A percentile compares a stretch with the other conserved stretches of the same genome.
phyloP scores from a whole-genome alignment of 169 alveolate species.

The Babesia caballi region DNA sequence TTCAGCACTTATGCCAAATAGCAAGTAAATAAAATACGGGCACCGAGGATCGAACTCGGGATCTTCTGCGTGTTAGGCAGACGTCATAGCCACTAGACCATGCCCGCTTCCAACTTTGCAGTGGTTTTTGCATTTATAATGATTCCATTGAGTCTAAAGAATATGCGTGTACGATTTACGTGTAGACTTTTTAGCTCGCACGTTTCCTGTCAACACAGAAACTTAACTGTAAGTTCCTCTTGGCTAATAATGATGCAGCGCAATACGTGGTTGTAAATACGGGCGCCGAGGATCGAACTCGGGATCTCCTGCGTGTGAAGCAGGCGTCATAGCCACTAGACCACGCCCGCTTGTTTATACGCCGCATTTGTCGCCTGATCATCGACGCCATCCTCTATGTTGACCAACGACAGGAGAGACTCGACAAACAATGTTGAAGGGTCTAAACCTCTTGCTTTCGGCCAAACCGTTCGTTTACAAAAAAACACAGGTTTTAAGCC shows the following conservation, averaged over 20 bases:
- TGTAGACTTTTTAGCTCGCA: no score
- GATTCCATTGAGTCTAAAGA: no score
- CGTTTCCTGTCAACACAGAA: no score
- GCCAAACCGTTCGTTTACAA: slow-evolving; percentile 1
- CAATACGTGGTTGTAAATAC: slow-evolving; percentile 22
- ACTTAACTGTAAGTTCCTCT: no score
- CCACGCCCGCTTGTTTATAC: slow-evolving; percentile 79
- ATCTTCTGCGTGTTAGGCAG: slow-evolving; percentile 91
- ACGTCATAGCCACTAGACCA: slow-evolving; percentile 93
- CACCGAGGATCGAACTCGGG: slow-evolving; percentile 94
- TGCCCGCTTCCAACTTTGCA: no score
- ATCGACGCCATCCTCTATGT: background rate
- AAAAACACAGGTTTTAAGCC: slow-evolving; percentile 8
- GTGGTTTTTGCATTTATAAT: no score
- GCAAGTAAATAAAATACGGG: slow-evolving; percentile 71
- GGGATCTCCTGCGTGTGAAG: slow-evolving; percentile 89
- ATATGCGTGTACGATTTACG: no score
- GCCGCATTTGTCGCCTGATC: background rate
- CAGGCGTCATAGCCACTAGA: slow-evolving; percentile 88
- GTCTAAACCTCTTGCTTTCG: slow-evolving; percentile 3
- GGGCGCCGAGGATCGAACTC: slow-evolving; percentile 89
- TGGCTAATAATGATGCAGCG: background rate
- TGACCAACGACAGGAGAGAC: no score
- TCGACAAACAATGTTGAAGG: slow-evolving; percentile 16
- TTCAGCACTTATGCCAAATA: background rate